Conservation (phyloP, 768 basidiomycete species). For the Porpolomopsis calyptriformis region DNA sequence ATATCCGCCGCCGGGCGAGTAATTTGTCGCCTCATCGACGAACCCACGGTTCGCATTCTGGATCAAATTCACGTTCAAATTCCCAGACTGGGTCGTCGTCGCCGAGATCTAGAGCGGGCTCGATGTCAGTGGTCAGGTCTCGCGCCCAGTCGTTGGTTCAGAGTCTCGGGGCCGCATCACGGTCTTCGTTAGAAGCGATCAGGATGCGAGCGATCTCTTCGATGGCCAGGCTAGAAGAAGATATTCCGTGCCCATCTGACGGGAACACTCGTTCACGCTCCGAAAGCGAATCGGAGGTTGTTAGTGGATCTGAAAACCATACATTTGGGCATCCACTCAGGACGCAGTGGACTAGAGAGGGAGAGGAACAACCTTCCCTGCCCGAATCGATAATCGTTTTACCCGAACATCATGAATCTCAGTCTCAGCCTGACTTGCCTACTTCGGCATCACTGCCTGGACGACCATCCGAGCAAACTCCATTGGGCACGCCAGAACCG, state of each 20-base stretch:
- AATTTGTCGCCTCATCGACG: slow-evolving; percentile 20
- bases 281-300: slow-evolving; percentile 14
- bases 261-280: slow-evolving; percentile 19
- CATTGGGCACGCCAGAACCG: slow-evolving; percentile 8
- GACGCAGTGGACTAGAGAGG: slow-evolving; percentile 1
- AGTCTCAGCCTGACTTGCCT: neutral
- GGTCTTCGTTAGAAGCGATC: slow-evolving; percentile 50
- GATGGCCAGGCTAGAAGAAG: slow-evolving; percentile 58
- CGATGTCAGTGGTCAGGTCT: slow-evolving; percentile 44
- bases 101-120: slow-evolving; percentile 32
- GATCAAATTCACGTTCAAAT: slow-evolving; percentile 21
- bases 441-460: slow-evolving; percentile 8
- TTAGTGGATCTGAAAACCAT: slow-evolving; percentile 38
- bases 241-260: slow-evolving; percentile 25
- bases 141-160: slow-evolving; percentile 61
- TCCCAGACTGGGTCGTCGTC: slow-evolving; percentile 25
- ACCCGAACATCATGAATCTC: slow-evolving; percentile 6
- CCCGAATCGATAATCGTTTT: neutral
- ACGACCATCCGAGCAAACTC: slow-evolving; percentile 10
- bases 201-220: slow-evolving; percentile 55
- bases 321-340: slow-evolving; percentile 53
- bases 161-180: slow-evolving; percentile 48
- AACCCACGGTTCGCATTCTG: slow-evolving; percentile 25
- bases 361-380: neutral
- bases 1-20: slow-evolving; percentile 31